phyloP scores from a whole-genome alignment of 306 rosid species.

The Lathyrus tuberosus region DNA sequence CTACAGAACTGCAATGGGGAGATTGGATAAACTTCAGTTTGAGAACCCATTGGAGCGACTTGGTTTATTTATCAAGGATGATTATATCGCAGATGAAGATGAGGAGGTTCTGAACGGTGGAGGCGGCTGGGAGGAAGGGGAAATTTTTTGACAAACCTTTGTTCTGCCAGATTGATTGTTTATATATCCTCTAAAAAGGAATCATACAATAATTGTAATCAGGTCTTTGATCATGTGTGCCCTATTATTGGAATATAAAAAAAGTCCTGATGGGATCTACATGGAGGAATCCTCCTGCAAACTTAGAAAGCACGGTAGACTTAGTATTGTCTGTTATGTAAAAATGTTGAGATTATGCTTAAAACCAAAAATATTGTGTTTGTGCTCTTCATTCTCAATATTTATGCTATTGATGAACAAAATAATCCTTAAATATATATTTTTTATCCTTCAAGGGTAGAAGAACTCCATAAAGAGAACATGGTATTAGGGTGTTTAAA shows the following conservation, averaged over 20 bases:
- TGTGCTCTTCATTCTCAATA: too few relatives aligned
- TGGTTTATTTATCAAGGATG: conserved; percentile 81
- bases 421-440: too few relatives aligned
- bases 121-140: conserved; percentile 67
- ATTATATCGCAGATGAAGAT: conserved; percentile 52
- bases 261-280: background rate
- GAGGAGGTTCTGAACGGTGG: conserved; percentile 52
- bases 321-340: conserved; percentile 7
- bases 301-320: background rate
- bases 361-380: background rate
- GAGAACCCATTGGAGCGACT: conserved; percentile 70
- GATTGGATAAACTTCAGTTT: conserved; percentile 40
- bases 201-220: conserved; percentile 36
- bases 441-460: too few relatives aligned
- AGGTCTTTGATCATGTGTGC: conserved; percentile 19
- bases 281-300: background rate
- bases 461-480: too few relatives aligned
- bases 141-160: conserved; percentile 43
- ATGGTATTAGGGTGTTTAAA: too few relatives aligned
- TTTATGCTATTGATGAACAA: too few relatives aligned
- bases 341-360: conserved; percentile 6
- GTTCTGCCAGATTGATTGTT: conserved; percentile 41
- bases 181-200: conserved; percentile 39
- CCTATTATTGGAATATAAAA: background rate
- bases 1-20: conserved; percentile 36